A percentile compares a stretch with the other conserved stretches of the same genome.
These are phyloP conservation scores for Miscanthus sacchariflorus DNA, from an alignment of 202 grass and related monocot genomes.

Conservation along the genomic window DNA sequence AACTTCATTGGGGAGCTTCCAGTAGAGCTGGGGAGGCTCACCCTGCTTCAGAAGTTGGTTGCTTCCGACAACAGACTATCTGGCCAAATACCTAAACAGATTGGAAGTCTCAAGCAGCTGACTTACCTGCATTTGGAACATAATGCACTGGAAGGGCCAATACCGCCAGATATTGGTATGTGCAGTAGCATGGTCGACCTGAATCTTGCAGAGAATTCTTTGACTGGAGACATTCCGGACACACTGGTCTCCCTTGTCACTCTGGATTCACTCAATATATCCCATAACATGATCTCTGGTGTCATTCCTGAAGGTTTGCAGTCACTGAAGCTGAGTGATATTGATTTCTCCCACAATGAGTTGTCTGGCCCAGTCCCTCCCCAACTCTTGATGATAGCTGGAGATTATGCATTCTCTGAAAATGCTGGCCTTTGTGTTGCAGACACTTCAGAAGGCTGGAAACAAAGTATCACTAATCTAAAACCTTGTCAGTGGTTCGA, in stretches of 20 bases:
- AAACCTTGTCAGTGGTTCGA: conserved; percentile 61
- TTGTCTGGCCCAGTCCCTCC: conserved; percentile 78
- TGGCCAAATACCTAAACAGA: conserved; percentile 63
- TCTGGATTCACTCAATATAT: conserved; percentile 87
- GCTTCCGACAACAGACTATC: conserved; percentile 85
- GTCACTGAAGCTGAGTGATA: conserved; percentile 74
- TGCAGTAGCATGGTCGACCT: conserved; percentile 78
- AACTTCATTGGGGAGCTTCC: conserved; percentile 74
- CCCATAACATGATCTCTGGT: conserved; percentile 78
- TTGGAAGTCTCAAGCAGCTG: conserved; percentile 75
- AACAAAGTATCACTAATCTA: conserved; percentile 52
- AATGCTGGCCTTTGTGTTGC: conserved; percentile 74
- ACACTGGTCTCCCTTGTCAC: conserved; percentile 55
- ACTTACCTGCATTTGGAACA: conserved; percentile 78
- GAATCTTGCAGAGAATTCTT: conserved; percentile 76
- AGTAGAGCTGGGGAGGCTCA: conserved; percentile 71
- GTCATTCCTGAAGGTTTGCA: conserved; percentile 72
- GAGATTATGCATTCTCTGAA: conserved; percentile 75
- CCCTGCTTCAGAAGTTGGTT: conserved; percentile 68
- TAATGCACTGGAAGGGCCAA: conserved; percentile 67
- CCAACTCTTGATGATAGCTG: conserved; percentile 70
- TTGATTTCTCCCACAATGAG: conserved; percentile 81
- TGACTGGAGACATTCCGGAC: conserved; percentile 66
- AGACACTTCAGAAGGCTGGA: conserved; percentile 50
- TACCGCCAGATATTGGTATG: conserved; percentile 74